phyloP scores from a whole-genome alignment of 2,329 filamentous ascomycete species.

The Epichloe scottii region DNA sequence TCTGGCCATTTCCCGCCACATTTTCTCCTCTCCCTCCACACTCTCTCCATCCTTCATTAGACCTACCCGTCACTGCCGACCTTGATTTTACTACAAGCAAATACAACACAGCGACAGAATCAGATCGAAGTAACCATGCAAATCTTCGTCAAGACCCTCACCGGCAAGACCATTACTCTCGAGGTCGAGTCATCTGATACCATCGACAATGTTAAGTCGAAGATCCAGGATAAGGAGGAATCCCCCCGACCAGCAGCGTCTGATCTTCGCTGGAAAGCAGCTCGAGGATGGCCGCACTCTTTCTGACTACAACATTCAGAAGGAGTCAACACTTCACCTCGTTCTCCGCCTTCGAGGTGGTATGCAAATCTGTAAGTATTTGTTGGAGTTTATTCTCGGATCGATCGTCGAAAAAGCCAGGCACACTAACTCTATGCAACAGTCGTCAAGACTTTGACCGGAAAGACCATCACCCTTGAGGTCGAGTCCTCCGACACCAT shows the following conservation, averaged over 20 bases:
- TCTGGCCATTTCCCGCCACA: slow-evolving; percentile 10
- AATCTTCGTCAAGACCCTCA: slow-evolving; percentile 36
- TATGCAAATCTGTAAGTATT: slow-evolving; percentile 51
- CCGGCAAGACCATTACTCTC: slow-evolving; percentile 46
- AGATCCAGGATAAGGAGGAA: slow-evolving; percentile 99
- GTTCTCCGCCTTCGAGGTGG: slow-evolving; percentile 59
- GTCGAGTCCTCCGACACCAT: slow-evolving; percentile 85
- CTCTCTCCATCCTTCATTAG: slow-evolving; percentile 1
- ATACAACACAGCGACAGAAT: slow-evolving; percentile 1
- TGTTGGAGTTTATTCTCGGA: no score
- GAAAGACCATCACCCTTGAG: slow-evolving; percentile 88
- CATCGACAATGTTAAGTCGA: slow-evolving; percentile 94
- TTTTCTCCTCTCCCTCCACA: slow-evolving; percentile 5
- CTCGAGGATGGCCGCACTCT: slow-evolving; percentile 70
- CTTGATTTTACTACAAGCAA: slow-evolving; percentile 5
- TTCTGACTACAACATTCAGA: slow-evolving; percentile 45
- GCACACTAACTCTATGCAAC: background rate
- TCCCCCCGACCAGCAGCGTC: slow-evolving; percentile 85
- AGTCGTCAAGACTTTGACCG: slow-evolving; percentile 74
- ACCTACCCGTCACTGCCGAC: slow-evolving; percentile 7
- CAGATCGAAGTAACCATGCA: slow-evolving; percentile 11
- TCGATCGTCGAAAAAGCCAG: background rate
- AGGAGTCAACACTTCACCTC: slow-evolving; percentile 59
- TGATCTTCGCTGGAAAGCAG: slow-evolving; percentile 96
- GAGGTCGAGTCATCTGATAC: slow-evolving; percentile 84